Conservation (phyloP, 805 yeast species). For the Candida andamanensis region DNA sequence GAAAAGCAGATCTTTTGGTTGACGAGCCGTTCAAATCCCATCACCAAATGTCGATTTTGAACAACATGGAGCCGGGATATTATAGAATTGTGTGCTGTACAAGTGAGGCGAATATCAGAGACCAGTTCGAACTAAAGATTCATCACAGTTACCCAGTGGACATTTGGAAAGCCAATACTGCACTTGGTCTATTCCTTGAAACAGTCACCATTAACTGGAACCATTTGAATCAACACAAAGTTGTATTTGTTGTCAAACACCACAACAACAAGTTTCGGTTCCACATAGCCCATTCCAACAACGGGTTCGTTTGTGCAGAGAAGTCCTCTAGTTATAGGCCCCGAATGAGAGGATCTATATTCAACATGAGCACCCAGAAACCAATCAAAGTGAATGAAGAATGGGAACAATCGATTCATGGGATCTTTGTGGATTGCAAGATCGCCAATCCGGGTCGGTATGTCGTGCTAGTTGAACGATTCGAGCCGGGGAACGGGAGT, state of each 20-base stretch:
- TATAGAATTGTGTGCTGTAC: conserved; percentile 48
- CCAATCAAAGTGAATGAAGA: conserved; percentile 30
- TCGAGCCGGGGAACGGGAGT: conserved; percentile 42
- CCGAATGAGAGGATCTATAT: conserved; percentile 41
- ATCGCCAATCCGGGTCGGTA: conserved; percentile 24
- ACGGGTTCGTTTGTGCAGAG: conserved; percentile 8
- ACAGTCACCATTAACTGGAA: conserved; percentile 30
- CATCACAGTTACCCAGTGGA: conserved; percentile 1
- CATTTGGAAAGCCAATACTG: conserved; percentile 12
- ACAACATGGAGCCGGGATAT: conserved; percentile 23
- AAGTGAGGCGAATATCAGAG: conserved; percentile 26
- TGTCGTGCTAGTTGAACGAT: conserved; percentile 43
- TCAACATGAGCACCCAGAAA: conserved; percentile 19
- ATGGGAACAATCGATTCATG: conserved; percentile 42
- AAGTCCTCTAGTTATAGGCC: conserved; percentile 36
- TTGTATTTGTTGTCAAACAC: conserved; percentile 19
- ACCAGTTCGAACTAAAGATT: conserved; percentile 23
- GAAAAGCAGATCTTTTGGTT: conserved; percentile 25
- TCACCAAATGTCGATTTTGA: conserved; percentile 16
- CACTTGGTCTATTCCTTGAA: conserved; percentile 31
- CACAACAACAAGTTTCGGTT: conserved; percentile 19
- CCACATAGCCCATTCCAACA: conserved; percentile 20
- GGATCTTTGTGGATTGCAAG: conserved; percentile 34
- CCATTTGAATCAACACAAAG: conserved; percentile 33
- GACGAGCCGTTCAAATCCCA: conserved; percentile 29